Evolutionary conservation across 2,329 filamentous ascomycete species (phyloP), one percentile per base, ranked within the genome.

Genomic region (Metarhizium sp.): DNA sequence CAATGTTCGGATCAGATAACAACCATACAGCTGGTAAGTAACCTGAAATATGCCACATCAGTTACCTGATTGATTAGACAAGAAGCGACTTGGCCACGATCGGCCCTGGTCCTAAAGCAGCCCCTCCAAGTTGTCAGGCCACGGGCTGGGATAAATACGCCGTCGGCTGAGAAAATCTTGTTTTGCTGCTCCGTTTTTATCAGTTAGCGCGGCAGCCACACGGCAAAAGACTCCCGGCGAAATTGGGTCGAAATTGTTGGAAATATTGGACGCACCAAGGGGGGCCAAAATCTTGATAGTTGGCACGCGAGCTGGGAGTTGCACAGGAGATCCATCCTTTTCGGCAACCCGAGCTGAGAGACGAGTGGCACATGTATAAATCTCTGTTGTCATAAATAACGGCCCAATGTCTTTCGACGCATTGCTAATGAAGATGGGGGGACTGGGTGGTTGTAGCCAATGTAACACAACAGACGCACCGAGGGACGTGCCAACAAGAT

Each of bases 1-100:
- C 18, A 18, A 18, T 18, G 18, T 18, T 52, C 55, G 52, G 52
- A 57, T 57, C 55, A 54, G 55, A 57, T 57, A 57, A 57, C 52
- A 36, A 49, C 14, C n/a, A 43, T 10, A 14, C 36, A 10, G 38
- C 11, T 43, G 18, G 18, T 30, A 14, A 40, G 7, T 40, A 40
- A 40, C 38, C 13, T n/a, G 32, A n/a, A 20, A 14, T 50, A 32
- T 18, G 51, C 38, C 48, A 34, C 46, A 54, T 57, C 40, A 53
- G 14, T 51, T 51, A 54, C 42, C 20, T 51, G 51, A 51, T 57
- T 51, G 51, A 57, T 48, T 48, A 57, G 51, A 53, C 55, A 48
- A 51, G 4, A 42, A 30, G 13, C 34, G 34, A n/a, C 42, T 45
- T 16, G 20, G 32, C 25, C 25, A 42, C 14, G 6, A 42, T 42